Base-by-base conservation (phyloP, 805 yeast genomes). In the Isabelozyma rhagii region DNA sequence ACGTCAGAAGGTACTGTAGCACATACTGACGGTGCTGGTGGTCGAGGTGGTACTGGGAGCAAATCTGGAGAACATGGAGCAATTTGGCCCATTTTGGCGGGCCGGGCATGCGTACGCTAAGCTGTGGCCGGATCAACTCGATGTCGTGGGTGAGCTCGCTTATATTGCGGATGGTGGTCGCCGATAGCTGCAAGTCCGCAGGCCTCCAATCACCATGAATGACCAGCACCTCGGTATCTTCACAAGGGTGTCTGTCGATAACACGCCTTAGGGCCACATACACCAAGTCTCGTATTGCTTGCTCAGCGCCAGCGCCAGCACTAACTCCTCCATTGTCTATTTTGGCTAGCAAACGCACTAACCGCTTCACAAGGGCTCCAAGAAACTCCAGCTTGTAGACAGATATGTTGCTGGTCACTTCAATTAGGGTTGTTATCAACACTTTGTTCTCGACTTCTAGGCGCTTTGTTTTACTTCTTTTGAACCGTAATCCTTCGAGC, bases 401-500 rank as follows among this genome's bases (percentile, higher is more conserved):
- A 10, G 10, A 29, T 1, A 40, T 15, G 17, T 40, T 14, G 21
- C 11, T 40, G 27, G 8, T 5, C 17, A 40, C 8, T 8, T 52
- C 57, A n/a, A 54, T 41, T 15, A 54, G 44, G 3, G 50, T 41
- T 5, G 46, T 43, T 8, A 54, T 45, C 25, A 55, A 34, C 5
- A 48, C 14, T 15, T 51, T 48, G 44, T 55, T 50, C 8, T 41
- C 39, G 5, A 41, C 31, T 38, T 49, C 52, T 3, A 46, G 40
- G 28, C 41, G 15, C 31, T 18, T 21, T 21, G 36, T 34, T 29
- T 43, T 18, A 18, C 50, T 44, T 7, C 17, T 18, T n/a, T 44
- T 47, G 36, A 56, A 41, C 10, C 18, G 40, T 44, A 62, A 46
- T 10, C 63, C 63, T 15, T 60, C 63, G 7, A 60, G 27, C 10